phyloP scores from a whole-genome alignment of 768 basidiomycete genomes.

The Tremella yokohamensis region DNA sequence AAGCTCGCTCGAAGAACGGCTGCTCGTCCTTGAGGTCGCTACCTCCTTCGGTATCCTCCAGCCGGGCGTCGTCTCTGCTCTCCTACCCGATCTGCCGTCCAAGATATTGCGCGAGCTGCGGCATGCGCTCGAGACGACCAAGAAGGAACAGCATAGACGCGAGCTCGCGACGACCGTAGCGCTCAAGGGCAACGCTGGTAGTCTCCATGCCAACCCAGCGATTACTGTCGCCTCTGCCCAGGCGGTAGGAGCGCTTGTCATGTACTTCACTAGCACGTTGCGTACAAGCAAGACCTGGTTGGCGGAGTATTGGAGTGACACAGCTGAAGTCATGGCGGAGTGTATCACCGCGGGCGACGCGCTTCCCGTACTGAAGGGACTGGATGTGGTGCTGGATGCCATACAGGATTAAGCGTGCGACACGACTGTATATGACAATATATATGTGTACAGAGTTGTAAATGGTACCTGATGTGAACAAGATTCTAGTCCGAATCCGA shows the following conservation, averaged over 20 bases:
- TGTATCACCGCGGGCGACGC: constrained; percentile 29
- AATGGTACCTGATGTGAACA: not conserved
- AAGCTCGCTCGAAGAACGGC: constrained; percentile 24
- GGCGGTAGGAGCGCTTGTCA: constrained; percentile 5
- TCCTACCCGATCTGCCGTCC: constrained; percentile 33
- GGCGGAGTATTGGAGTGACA: constrained; percentile 34
- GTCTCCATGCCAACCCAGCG: constrained; percentile 4
- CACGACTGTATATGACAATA: not conserved
- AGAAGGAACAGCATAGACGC: constrained; percentile 8
- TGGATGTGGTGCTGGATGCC: constrained; percentile 34
- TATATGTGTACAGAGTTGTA: not conserved
- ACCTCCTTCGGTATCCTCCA: constrained; percentile 34
- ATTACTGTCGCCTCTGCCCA: constrained; percentile 12
- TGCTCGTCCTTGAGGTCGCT: constrained; percentile 30
- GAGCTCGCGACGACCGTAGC: not conserved
- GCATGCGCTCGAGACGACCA: constrained; percentile 21
- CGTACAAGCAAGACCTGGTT: constrained; percentile 27
- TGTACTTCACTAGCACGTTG: constrained; percentile 22
- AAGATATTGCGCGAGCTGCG: constrained; percentile 31
- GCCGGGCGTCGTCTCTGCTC: constrained; percentile 15
- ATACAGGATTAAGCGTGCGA: constrained; percentile 15
- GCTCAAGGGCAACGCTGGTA: not conserved
- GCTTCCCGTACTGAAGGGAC: constrained; percentile 32
- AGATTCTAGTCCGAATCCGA: not conserved
- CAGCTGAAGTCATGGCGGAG: constrained; percentile 34